Conservation (phyloP, 2,329 filamentous ascomycete genomes). For the Claviceps pazoutovae region DNA sequence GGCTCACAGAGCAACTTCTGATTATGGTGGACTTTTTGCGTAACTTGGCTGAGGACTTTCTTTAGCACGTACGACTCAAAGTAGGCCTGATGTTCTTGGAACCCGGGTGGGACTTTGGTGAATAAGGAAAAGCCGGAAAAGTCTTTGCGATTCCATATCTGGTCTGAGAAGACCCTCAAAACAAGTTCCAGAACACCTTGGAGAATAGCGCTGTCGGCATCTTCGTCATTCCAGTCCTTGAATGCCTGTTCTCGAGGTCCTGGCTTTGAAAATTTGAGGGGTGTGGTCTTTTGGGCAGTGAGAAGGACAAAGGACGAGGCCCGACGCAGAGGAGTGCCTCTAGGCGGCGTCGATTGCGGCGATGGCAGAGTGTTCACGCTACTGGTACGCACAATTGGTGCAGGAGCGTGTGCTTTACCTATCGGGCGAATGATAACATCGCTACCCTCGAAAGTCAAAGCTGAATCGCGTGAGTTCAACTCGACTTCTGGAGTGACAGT, state of each 20-base stretch:
- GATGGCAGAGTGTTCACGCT: constrained; percentile 37
- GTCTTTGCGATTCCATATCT: constrained; percentile 74
- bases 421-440: constrained; percentile 73
- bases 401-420: constrained; percentile 39
- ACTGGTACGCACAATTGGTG: constrained; percentile 62
- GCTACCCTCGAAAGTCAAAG: constrained; percentile 70
- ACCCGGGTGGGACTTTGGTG: constrained; percentile 78
- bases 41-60: constrained; percentile 57
- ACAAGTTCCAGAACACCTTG: constrained; percentile 67
- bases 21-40: constrained; percentile 55
- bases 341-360: constrained; percentile 30
- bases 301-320: constrained; percentile 87
- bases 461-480: constrained; percentile 67
- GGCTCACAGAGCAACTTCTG: constrained; percentile 66
- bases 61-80: constrained; percentile 84
- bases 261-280: constrained; percentile 35
- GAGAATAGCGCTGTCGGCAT: constrained; percentile 54
- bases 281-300: constrained; percentile 50
- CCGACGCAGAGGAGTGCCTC: constrained; percentile 54
- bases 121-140: constrained; percentile 80
- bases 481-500: constrained; percentile 73
- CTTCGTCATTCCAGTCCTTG: constrained; percentile 19
- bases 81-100: constrained; percentile 86
- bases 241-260: constrained; percentile 10
- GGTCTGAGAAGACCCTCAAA: constrained; percentile 69